Percentiles rank a stretch among this genome's conserved stretches.
Conservation (phyloP, 306 rosid genomes). For the Sphenostylis stenocarpa region DNA sequence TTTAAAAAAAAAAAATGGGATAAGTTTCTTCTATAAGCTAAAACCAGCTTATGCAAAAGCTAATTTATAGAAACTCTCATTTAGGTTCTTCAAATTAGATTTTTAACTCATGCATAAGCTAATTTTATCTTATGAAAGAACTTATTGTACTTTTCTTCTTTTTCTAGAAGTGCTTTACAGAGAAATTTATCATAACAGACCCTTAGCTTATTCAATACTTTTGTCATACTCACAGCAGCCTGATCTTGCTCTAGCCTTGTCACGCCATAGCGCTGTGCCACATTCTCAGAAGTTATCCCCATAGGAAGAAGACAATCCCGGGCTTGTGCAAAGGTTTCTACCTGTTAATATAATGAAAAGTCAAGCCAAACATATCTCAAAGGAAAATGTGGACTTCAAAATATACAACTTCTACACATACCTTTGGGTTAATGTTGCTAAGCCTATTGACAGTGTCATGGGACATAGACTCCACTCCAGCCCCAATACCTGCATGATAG, state of each 20-base stretch:
- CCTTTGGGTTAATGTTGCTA: slow-evolving; percentile 59
- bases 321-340: slow-evolving; percentile 63
- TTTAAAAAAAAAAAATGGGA: too few species aligned
- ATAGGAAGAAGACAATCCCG: slow-evolving; percentile 88
- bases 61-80: too few species aligned
- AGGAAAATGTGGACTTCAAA: not conserved
- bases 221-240: slow-evolving; percentile 74
- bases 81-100: too few species aligned
- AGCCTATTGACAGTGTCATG: slow-evolving; percentile 36
- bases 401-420: slow-evolving; percentile 26
- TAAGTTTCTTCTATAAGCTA: too few species aligned
- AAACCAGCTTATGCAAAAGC: too few species aligned
- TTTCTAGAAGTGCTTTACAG: too few species aligned
- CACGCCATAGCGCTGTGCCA: slow-evolving; percentile 74
- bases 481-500: slow-evolving; percentile 69
- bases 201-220: slow-evolving; percentile 21
- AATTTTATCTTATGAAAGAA: too few species aligned
- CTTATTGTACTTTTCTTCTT: too few species aligned
- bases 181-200: too few species aligned
- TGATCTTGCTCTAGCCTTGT: slow-evolving; percentile 87
- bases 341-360: slow-evolving; percentile 40
- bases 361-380: slow-evolving; percentile 12
- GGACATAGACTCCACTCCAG: slow-evolving; percentile 87
- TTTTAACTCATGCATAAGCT: too few species aligned
- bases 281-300: slow-evolving; percentile 95